Evolutionary conservation across 2,329 filamentous ascomycete species (phyloP).

Genomic region (Thermochaetoides dissita): DNA sequence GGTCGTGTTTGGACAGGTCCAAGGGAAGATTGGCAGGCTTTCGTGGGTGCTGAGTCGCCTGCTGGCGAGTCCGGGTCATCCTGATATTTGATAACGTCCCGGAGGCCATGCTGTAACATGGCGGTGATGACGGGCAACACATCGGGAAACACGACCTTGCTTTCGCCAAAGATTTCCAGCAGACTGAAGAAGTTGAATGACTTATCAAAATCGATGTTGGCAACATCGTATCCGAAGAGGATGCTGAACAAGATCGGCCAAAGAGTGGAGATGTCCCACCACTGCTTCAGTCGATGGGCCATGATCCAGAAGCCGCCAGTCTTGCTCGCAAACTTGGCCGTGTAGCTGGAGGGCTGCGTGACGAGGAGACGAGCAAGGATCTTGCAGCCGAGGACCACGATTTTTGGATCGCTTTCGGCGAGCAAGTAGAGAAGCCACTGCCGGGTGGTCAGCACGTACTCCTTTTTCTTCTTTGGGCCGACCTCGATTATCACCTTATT

Average conservation of each 20-base stretch:
- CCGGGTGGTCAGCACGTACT: slow-evolving; percentile 21
- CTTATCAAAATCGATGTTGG: slow-evolving; percentile 56
- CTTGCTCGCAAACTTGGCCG: slow-evolving; percentile 69
- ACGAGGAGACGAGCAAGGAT: slow-evolving; percentile 74
- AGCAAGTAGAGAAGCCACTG: slow-evolving; percentile 87
- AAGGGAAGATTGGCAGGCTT: slow-evolving; percentile 14
- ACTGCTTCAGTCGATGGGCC: slow-evolving; percentile 65
- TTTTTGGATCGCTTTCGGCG: slow-evolving; percentile 70
- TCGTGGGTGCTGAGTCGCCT: slow-evolving; percentile 13
- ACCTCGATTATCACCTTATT: slow-evolving; percentile 55
- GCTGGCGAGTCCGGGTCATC: slow-evolving; percentile 43
- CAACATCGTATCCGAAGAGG: slow-evolving; percentile 71
- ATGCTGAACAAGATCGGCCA: slow-evolving; percentile 86
- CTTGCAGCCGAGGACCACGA: slow-evolving; percentile 66
- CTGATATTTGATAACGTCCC: slow-evolving; percentile 50
- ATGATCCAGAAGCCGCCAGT: slow-evolving; percentile 80
- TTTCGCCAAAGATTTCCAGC: slow-evolving; percentile 56
- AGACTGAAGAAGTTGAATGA: slow-evolving; percentile 64
- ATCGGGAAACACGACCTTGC: slow-evolving; percentile 60
- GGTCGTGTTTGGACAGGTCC: slow-evolving; percentile 23
- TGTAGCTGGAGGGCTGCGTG: slow-evolving; percentile 68
- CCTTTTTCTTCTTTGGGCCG: slow-evolving; percentile 11
- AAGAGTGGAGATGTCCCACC: slow-evolving; percentile 74
- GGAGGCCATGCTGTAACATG: slow-evolving; percentile 78
- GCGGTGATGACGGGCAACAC: slow-evolving; percentile 65